phyloP scores from a whole-genome alignment of 2,329 filamentous ascomycete species.

The Coniosporium tulheliwenetii region DNA sequence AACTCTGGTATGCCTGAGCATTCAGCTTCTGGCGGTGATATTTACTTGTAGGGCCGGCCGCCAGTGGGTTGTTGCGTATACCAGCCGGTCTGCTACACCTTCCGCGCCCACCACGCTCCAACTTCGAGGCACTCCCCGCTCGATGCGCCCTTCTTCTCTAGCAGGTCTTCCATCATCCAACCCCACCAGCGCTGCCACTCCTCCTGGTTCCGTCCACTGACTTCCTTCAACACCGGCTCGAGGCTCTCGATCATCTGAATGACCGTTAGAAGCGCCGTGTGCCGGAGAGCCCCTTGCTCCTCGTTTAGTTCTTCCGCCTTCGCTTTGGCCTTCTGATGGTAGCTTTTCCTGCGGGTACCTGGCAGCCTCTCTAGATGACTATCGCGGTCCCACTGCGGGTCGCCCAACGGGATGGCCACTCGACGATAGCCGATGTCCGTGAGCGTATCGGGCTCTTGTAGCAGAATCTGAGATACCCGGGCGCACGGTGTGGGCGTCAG shows the following conservation, averaged over 20 bases:
- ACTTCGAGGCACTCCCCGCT: conserved; percentile 72
- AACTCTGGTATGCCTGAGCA: too few relatives aligned
- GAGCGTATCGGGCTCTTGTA: conserved; percentile 64
- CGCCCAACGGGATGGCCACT: conserved; percentile 72
- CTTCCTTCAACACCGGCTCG: conserved; percentile 67
- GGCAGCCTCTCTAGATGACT: conserved; percentile 12
- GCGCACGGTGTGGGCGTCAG: conserved; percentile 66
- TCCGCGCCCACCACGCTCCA: conserved; percentile 49
- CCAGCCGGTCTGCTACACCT: conserved; percentile 12
- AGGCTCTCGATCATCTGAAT: conserved; percentile 74
- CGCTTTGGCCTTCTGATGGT: conserved; percentile 8
- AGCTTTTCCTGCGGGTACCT: conserved; percentile 2
- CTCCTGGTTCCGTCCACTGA: conserved; percentile 72
- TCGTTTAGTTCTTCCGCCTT: conserved; percentile 9
- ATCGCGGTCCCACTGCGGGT: conserved; percentile 77
- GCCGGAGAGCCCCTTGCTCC: conserved; percentile 56
- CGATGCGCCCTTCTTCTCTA: conserved; percentile 61
- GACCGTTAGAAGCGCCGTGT: conserved; percentile 66
- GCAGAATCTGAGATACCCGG: conserved; percentile 55
- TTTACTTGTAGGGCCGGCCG: too few relatives aligned
- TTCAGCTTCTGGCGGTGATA: too few relatives aligned
- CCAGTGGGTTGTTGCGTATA: too few relatives aligned
- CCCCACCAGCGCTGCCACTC: conserved; percentile 87
- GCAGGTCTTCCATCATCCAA: conserved; percentile 71
- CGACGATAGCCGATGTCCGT: conserved; percentile 56